Conservation (phyloP, 352 stramenopile genomes). For the Blastocystis sp. region DNA sequence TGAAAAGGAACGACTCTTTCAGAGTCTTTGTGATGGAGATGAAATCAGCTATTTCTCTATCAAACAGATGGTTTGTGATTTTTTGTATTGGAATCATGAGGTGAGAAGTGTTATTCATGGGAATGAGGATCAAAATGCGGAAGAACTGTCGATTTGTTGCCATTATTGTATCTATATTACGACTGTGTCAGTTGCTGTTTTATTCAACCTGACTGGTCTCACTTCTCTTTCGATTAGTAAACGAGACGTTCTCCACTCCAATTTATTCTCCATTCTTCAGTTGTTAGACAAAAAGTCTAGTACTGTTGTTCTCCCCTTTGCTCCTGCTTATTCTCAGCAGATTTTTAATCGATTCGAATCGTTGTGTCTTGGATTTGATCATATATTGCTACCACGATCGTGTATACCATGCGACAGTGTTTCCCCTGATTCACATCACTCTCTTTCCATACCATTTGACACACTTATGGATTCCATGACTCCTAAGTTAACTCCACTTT, state of each 20-base stretch:
- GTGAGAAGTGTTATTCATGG: background rate
- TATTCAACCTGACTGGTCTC: slow-evolving; percentile 11
- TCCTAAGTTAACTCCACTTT: background rate
- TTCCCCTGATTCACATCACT: background rate
- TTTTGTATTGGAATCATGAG: background rate
- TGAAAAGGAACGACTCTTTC: slow-evolving; percentile 12
- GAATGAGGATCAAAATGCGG: background rate
- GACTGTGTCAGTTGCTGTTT: background rate
- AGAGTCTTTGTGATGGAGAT: background rate
- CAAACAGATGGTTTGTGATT: slow-evolving; percentile 50
- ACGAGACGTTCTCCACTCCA: background rate
- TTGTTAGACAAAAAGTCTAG: background rate
- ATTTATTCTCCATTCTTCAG: slow-evolving; percentile 10
- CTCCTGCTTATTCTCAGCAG: slow-evolving; percentile 30
- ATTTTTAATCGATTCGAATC: slow-evolving; percentile 45
- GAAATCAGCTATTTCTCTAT: background rate
- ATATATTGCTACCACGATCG: background rate
- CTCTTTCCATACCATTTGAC: background rate
- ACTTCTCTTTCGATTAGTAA: background rate
- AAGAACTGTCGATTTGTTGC: background rate
- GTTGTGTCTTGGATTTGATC: background rate
- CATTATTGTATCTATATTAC: slow-evolving; percentile 2
- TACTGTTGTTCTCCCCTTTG: background rate
- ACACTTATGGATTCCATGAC: background rate
- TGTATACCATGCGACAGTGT: background rate